Percentiles rank a stretch among this genome's conserved stretches.
These are phyloP conservation scores for Psophocarpus tetragonolobus DNA, from an alignment of 306 rosid species.

Conservation along the genomic window DNA sequence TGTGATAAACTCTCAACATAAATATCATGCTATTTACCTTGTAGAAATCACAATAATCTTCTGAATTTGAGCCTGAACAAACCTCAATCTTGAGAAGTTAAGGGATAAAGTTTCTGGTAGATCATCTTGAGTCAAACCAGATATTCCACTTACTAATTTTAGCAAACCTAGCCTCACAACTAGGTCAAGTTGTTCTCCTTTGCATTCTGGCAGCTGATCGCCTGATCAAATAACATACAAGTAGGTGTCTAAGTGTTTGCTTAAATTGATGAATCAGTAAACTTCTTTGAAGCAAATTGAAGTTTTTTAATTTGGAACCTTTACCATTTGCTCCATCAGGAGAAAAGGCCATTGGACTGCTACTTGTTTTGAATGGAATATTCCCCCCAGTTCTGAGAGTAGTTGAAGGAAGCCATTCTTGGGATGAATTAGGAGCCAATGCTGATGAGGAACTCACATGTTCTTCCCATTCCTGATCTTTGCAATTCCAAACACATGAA, in stretches of 20 bases:
- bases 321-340: slow-evolving; percentile 36
- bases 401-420: slow-evolving; percentile 70
- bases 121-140: slow-evolving; percentile 66
- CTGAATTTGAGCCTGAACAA: slow-evolving; percentile 84
- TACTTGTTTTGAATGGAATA: slow-evolving; percentile 48
- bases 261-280: neutral
- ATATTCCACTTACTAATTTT: slow-evolving; percentile 61
- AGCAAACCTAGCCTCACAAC: slow-evolving; percentile 79
- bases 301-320: slow-evolving; percentile 42
- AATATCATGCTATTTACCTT: slow-evolving; percentile 52
- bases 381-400: slow-evolving; percentile 80
- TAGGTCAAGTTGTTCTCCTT: slow-evolving; percentile 76
- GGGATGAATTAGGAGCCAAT: slow-evolving; percentile 51
- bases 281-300: neutral
- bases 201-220: slow-evolving; percentile 67
- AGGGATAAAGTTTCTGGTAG: slow-evolving; percentile 77
- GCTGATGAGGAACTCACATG: slow-evolving; percentile 46
- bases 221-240: slow-evolving; percentile 44
- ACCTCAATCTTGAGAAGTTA: slow-evolving; percentile 76
- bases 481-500: slow-evolving; percentile 60
- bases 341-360: slow-evolving; percentile 34
- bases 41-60: slow-evolving; percentile 74
- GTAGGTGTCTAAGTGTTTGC: neutral
- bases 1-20: neutral
- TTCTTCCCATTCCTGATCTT: slow-evolving; percentile 89